These are phyloP conservation scores for Pleurotus pulmonarius DNA, from an alignment of 768 basidiomycete genomes.

Conservation along the genomic window DNA sequence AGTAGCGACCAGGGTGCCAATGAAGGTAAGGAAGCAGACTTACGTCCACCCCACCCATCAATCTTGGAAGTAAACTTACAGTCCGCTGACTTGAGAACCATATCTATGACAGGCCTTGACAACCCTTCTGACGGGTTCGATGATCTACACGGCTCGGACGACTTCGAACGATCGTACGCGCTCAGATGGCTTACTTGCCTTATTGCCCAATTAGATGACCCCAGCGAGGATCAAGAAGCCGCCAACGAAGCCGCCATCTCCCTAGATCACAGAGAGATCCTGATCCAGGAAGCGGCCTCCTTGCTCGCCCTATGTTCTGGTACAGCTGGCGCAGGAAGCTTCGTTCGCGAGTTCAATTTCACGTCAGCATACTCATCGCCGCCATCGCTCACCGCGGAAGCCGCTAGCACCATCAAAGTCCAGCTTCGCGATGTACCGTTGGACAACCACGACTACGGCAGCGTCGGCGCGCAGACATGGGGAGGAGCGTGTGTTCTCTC, in stretches of 20 bases:
- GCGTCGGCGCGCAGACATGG: slow-evolving; percentile 88
- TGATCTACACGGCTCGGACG: slow-evolving; percentile 41
- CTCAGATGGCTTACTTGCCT: slow-evolving; percentile 75
- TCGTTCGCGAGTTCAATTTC: slow-evolving; percentile 54
- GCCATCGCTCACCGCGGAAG: not conserved
- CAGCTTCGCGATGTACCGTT: slow-evolving; percentile 65
- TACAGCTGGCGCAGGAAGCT: slow-evolving; percentile 54
- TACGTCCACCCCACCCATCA: too few relatives aligned
- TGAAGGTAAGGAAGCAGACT: not conserved
- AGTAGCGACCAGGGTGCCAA: not conserved
- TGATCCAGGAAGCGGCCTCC: slow-evolving; percentile 49
- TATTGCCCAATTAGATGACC: slow-evolving; percentile 34
- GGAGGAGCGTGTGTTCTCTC: slow-evolving; percentile 80
- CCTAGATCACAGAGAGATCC: slow-evolving; percentile 29
- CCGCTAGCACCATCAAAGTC: slow-evolving; percentile 26
- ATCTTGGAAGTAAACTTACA: not conserved
- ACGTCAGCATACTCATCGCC: slow-evolving; percentile 8
- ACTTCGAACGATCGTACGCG: slow-evolving; percentile 66
- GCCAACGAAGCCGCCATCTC: not conserved
- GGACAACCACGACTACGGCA: slow-evolving; percentile 63
- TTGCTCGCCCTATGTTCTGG: slow-evolving; percentile 66
- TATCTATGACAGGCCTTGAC: not conserved
- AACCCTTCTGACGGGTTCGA: slow-evolving; percentile 17
- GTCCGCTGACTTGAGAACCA: not conserved
- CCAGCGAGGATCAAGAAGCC: slow-evolving; percentile 13